phyloP scores from a whole-genome alignment of 2,329 filamentous ascomycete species.

The Monosporascus sp. region DNA sequence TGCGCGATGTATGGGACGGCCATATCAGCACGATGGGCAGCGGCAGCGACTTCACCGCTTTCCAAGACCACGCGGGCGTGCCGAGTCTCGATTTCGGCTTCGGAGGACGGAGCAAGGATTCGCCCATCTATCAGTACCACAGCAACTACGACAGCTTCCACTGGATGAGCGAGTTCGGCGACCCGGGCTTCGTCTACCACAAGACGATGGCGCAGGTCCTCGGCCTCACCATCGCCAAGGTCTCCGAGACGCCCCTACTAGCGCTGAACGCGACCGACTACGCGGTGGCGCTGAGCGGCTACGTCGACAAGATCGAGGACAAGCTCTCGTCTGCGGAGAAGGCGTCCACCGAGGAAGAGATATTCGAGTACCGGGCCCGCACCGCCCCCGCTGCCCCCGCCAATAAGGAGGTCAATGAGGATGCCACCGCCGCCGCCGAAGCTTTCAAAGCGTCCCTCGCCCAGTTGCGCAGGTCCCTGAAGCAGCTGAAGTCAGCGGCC shows the following conservation, averaged over 20 bases:
- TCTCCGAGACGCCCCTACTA: constrained; percentile 59
- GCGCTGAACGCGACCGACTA: constrained; percentile 63
- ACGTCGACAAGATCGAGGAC: constrained; percentile 47
- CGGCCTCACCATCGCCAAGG: constrained; percentile 54
- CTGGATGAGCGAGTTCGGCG: constrained; percentile 83
- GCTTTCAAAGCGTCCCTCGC: constrained; percentile 36
- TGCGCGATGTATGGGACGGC: constrained; percentile 63
- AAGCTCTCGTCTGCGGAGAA: constrained; percentile 34
- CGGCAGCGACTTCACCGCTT: constrained; percentile 70
- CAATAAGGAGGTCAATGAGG: constrained; percentile 19
- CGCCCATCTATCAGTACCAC: constrained; percentile 75
- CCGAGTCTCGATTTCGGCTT: constrained; percentile 63
- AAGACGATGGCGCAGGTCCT: constrained; percentile 61
- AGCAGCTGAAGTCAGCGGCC: constrained; percentile 32
- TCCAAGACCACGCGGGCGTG: constrained; percentile 67
- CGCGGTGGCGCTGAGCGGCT: constrained; percentile 48
- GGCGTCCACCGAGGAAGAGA: constrained; percentile 22
- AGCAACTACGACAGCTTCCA: constrained; percentile 86
- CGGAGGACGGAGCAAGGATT: constrained; percentile 32
- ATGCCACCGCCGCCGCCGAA: constrained; percentile 20
- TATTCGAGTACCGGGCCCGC: constrained; percentile 23
- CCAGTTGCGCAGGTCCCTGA: constrained; percentile 31
- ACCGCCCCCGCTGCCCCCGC: constrained; percentile 4
- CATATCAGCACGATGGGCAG: constrained; percentile 63
- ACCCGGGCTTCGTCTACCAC: constrained; percentile 64